Base-by-base conservation (phyloP, 192 early-diverging fungal species). In the Cladochytrium replicatum region DNA sequence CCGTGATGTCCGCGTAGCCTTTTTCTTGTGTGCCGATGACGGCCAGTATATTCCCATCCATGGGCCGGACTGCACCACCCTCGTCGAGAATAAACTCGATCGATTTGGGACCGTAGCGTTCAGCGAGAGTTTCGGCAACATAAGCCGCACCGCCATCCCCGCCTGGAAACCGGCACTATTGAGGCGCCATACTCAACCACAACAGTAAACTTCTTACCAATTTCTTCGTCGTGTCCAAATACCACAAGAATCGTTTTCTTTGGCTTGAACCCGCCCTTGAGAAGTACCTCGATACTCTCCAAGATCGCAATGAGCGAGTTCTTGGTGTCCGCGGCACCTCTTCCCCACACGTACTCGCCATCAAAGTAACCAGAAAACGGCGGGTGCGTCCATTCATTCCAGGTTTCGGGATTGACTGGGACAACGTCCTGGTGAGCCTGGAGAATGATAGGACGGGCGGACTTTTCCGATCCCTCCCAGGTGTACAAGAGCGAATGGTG, bases 361-460 rank as follows among this genome's bases (percentile, higher is more conserved):
- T 46, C 59, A 26, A 56, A 50, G 21, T 38, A 29, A 2, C 67
- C 72, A 0, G 49, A 44, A 43, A 69, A 74, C 9, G 72, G 72
- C 25, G 54, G 52, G 25, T 55, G 50, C 8, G 41, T 54, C 72
- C 72, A 74, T 23, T 54, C 44, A 3, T 32, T 19, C 11, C 43
- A 19, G 0, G 60, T 68, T 1, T 58, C 52, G 26, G 44, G 32
- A 8, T 61, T 48, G 0, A 74, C 68, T 11, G 61, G 63, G 8
- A 74, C 72, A 6, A 67, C 66, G 49, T 74, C 71, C 46, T 46
- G 40, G 50, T 74, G 72, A 6, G 63, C 57, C 37, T 49, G 46
- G 1, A 69, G 40, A 26, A 74, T 46, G n/a, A 67, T 42, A 17
- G 64, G 41, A 19, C 50, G 45, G 27, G 37, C 45, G n/a, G 26